phyloP scores from a whole-genome alignment of 352 stramenopile species.

The Phytophthora foliorum region DNA sequence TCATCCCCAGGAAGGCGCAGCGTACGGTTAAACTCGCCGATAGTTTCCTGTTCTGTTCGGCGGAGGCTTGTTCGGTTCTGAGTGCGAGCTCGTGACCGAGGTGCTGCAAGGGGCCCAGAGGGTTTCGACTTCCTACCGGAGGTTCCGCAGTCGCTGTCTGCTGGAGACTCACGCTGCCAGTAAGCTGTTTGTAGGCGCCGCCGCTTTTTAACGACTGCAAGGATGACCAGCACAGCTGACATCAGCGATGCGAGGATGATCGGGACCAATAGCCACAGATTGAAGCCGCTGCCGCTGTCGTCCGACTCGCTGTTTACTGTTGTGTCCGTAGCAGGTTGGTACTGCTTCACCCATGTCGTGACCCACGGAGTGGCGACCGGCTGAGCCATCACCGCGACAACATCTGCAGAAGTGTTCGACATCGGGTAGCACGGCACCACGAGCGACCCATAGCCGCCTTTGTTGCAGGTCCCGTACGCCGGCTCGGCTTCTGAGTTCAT shows the following conservation, averaged over 20 bases:
- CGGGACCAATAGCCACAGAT: conserved; percentile 33
- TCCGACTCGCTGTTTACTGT: conserved; percentile 25
- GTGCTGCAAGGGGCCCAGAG: conserved; percentile 14
- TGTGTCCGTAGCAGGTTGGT: conserved; percentile 25
- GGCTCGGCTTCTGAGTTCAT: conserved; percentile 32
- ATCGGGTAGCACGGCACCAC: conserved; percentile 53
- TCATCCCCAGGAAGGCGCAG: conserved; percentile 31
- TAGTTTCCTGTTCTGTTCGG: conserved; percentile 40
- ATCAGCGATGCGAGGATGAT: conserved; percentile 24
- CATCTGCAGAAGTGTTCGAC: conserved; percentile 30
- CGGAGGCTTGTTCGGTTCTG: conserved; percentile 34
- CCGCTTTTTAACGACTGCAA: conserved; percentile 31
- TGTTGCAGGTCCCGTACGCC: conserved; percentile 41
- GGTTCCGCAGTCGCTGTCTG: conserved; percentile 17
- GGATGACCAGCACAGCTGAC: conserved; percentile 14
- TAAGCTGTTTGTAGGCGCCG: conserved; percentile 26
- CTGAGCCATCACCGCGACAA: conserved; percentile 34
- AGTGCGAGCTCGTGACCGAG: conserved; percentile 8
- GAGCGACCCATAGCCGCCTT: conserved; percentile 42
- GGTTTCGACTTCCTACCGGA: conserved; percentile 31
- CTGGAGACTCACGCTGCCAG: conserved; percentile 23
- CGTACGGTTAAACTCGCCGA: conserved; percentile 39
- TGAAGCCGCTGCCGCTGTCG: conserved; percentile 23
- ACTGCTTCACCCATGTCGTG: conserved; percentile 43
- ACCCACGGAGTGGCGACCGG: conserved; percentile 35